Conservation (phyloP, 345 rosid species). For the Brassica incana region DNA sequence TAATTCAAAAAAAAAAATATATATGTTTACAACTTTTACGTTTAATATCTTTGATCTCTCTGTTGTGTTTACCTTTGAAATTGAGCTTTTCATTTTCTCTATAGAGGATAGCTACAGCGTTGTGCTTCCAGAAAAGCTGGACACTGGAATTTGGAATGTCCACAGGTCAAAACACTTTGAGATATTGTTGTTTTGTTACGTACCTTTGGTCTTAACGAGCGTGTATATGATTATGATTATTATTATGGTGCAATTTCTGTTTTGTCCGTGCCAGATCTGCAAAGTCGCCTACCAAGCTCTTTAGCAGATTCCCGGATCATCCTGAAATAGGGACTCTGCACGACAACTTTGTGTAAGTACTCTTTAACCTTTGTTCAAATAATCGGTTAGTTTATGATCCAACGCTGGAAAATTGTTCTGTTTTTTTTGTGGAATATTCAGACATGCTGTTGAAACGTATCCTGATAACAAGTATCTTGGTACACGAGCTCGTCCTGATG, state of each 20-base stretch:
- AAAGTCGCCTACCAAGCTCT: constrained; percentile 58
- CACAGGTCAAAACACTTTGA: constrained; percentile 51
- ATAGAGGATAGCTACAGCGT: constrained; percentile 59
- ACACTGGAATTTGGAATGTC: constrained; percentile 83
- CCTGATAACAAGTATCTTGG: constrained; percentile 78
- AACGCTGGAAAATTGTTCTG: background rate
- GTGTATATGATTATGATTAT: background rate
- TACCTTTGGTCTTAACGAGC: constrained; percentile 1
- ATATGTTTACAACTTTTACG: background rate
- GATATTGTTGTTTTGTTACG: background rate
- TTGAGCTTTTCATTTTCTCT: background rate
- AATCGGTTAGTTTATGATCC: background rate
- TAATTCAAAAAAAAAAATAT: too few species aligned
- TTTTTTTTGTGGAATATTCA: constrained; percentile 26
- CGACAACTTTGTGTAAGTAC: constrained; percentile 68
- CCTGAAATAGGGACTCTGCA: constrained; percentile 80
- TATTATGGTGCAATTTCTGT: background rate
- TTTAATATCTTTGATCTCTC: background rate
- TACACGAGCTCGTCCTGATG: constrained; percentile 62
- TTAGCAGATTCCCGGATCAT: constrained; percentile 64
- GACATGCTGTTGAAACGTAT: constrained; percentile 61
- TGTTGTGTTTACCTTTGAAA: constrained; percentile 6
- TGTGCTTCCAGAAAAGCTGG: constrained; percentile 74
- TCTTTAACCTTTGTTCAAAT: background rate
- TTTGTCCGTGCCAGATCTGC: constrained; percentile 52